These are phyloP conservation scores for Stagonosporopsis cucurbitacearum DNA, from an alignment of 2,329 filamentous ascomycete genomes.

Conservation along the genomic window DNA sequence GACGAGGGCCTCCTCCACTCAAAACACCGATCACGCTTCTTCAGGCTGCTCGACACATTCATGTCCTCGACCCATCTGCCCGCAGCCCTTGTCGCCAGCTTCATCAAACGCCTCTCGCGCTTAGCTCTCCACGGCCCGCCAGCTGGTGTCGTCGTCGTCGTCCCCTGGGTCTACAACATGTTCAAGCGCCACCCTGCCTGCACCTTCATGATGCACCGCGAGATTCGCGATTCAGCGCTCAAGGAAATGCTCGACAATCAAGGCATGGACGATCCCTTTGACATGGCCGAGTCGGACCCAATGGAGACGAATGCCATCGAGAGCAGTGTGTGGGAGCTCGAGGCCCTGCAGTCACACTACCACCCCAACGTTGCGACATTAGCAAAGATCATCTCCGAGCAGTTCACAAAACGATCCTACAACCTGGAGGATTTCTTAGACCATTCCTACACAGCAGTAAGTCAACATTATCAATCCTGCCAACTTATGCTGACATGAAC, in stretches of 20 bases:
- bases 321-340: slow-evolving; percentile 92
- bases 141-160: slow-evolving; percentile 82
- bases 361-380: slow-evolving; percentile 96
- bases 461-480: slow-evolving; percentile 37
- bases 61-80: slow-evolving; percentile 91
- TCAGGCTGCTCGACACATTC: slow-evolving; percentile 90
- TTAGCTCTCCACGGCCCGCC: slow-evolving; percentile 88
- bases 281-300: slow-evolving; percentile 77
- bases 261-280: slow-evolving; percentile 77
- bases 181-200: slow-evolving; percentile 87
- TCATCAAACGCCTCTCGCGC: slow-evolving; percentile 90
- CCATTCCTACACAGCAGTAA: slow-evolving; percentile 83
- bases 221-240: slow-evolving; percentile 63
- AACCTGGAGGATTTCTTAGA: slow-evolving; percentile 97
- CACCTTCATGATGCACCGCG: slow-evolving; percentile 95
- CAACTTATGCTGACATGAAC: background rate
- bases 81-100: slow-evolving; percentile 87
- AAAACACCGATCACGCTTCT: slow-evolving; percentile 91
- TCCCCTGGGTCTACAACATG: slow-evolving; percentile 96
- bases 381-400: slow-evolving; percentile 90
- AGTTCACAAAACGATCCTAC: slow-evolving; percentile 95
- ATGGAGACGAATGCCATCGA: slow-evolving; percentile 87
- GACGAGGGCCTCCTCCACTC: slow-evolving; percentile 88
- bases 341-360: slow-evolving; percentile 89
- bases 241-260: slow-evolving; percentile 66